Base-by-base conservation (phyloP, 73 alveolate species). In the Paramecium primaurelia region DNA sequence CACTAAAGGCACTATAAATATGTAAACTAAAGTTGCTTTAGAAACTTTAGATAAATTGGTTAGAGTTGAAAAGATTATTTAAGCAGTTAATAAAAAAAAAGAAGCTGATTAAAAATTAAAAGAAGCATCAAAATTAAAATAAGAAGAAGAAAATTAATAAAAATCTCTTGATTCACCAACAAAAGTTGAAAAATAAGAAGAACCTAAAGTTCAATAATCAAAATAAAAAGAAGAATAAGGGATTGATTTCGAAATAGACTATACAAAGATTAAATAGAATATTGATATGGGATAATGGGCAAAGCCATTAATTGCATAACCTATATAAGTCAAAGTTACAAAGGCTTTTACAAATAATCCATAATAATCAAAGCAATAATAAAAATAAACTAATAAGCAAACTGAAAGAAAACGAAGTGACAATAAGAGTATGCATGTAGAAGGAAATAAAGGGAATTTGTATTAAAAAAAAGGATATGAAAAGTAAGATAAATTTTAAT, bases 361-460 rank as follows among this genome's bases (percentile, higher is more conserved):
- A 73, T 36, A 73, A 73, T 73, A 73, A 73, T 73, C 49, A 22
- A 26, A 80, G 26, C 26, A 49, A 80, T 64, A 59, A 25, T 16
- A 22, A 16, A 54, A 54, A 54, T 54, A 54, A 54, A 54, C 25
- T 16, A 54, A 54, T 42, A 80, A 80, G 6, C 77, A 45, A 45
- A 44, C 26, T 18, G 77, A 80, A 12, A 40, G 91, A 44, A 80
- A 80, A 18, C 22, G 91, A 80, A 45, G 77, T 45, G 91, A 80
- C 49, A 80, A 80, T 45, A 80, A 80, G 26, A 80, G 91, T 28
- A 80, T 49, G 91, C 91, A 80, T 47, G 91, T 80, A 6, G 91
- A 80, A 80, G 91, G 91, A 32, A 47, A 80, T 25, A 42, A 80
- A 26, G 91, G 91, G 20, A 80, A 80, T 80, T 42, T 80, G 20